Evolutionary conservation across 306 rosid species (phyloP), one percentile per base, ranked within the genome.

Genomic region (Astragalus glycyphyllos): DNA sequence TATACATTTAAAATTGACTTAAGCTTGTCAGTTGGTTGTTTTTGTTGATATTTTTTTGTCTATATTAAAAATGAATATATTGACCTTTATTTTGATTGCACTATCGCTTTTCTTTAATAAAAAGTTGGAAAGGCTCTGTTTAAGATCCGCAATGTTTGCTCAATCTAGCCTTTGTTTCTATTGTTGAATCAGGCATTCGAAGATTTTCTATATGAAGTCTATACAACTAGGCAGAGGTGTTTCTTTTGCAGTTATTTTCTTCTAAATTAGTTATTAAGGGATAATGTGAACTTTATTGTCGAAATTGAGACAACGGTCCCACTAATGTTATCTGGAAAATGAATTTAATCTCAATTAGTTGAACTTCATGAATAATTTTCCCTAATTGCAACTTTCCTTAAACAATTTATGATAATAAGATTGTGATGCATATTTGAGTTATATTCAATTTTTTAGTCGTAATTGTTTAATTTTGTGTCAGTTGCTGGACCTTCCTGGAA

Each of bases 401-500:
- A 13, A 51, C 57, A 74, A 31, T 31, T 37, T 62, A 41, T 54
- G 11, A 14, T 42, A 62, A 8, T 53, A 54, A 57, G 15, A 8
- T 9, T 34, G 45, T 75, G 70, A n/a, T 69, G 26, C 48, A 57
- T 63, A 37, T 69, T 46, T 41, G 54, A 64, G 6, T 14, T 58
- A 16, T 68, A 29, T 68, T 71, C 50, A 11, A 32, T 42, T 63
- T 35, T 65, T 34, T 5, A 46, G 11, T 61, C n/a, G n/a, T 75
- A 59, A 17, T 65, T 58, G 23, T 68, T 66, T 15, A 65, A 61
- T 71, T 77, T 69, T 69, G 54, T 74, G 87, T 85, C 95, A 94
- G 99, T 86, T 94, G 80, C 83, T 94, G 85, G 97, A 94, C 86
- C 97, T 94, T 48, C 98, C 99, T 58, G 97, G 97, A 64, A 94